Evolutionary conservation across 1,284 basidiomycete genomes (phyloP).

Genomic region (Sporisorium reilianum): DNA sequence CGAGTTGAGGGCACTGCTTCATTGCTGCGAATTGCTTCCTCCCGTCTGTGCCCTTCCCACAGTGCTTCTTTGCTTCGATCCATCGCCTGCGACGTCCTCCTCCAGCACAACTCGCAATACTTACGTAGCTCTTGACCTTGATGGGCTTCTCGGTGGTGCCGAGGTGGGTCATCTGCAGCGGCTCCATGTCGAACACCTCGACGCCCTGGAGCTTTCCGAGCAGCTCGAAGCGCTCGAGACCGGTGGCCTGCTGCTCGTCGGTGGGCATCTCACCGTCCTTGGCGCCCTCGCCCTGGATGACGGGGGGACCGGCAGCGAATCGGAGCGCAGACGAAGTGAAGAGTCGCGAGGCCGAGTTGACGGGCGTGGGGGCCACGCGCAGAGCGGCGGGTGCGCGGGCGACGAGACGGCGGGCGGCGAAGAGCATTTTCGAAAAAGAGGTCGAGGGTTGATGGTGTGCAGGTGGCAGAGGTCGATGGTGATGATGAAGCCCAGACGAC

Average conservation of each 20-base stretch:
- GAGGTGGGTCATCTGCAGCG: conserved; percentile 85
- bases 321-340: conserved; percentile 56
- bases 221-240: conserved; percentile 94
- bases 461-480: neutral
- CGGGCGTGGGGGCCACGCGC: conserved; percentile 45
- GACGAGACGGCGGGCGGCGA: conserved; percentile 50
- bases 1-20: neutral
- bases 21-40: neutral
- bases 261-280: conserved; percentile 83
- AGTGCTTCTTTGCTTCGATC: neutral
- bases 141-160: conserved; percentile 91
- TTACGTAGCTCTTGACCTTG: conserved; percentile 85
- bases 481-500: neutral
- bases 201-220: conserved; percentile 88
- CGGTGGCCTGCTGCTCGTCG: conserved; percentile 90
- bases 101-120: conserved; percentile 68
- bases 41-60: neutral
- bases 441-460: conserved; percentile 6
- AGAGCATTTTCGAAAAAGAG: conserved; percentile 34
- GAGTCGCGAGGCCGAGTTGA: conserved; percentile 46
- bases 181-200: conserved; percentile 89
- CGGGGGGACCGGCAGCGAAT: conserved; percentile 72
- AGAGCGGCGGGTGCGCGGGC: conserved; percentile 49
- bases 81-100: neutral
- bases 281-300: conserved; percentile 80